Evolutionary conservation across 768 basidiomycete genomes (phyloP).

Genomic region (Amanita rubescens): DNA sequence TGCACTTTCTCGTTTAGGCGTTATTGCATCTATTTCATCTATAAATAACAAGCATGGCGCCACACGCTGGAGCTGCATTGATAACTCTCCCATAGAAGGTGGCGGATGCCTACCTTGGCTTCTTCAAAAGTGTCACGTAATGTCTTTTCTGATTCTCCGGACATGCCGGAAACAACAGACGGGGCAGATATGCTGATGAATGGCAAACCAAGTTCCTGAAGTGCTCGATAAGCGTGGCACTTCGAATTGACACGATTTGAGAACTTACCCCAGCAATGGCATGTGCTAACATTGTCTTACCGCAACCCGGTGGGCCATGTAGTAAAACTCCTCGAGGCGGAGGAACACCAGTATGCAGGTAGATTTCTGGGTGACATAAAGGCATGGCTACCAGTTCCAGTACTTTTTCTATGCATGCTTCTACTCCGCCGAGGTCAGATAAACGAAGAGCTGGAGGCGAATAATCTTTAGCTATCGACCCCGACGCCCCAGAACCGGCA

Average conservation of each 20-base stretch:
- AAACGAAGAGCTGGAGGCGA: slow-evolving; percentile 69
- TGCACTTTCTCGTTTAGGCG: slow-evolving; percentile 94
- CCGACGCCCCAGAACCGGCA: slow-evolving; percentile 14
- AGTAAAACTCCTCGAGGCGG: slow-evolving; percentile 92
- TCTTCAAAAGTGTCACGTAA: slow-evolving; percentile 95
- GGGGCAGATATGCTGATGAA: slow-evolving; percentile 96
- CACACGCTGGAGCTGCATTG: slow-evolving; percentile 44
- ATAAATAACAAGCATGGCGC: slow-evolving; percentile 95
- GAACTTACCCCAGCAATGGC: slow-evolving; percentile 86
- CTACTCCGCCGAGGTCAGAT: slow-evolving; percentile 84
- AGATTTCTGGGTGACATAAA: slow-evolving; percentile 57
- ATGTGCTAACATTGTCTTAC: slow-evolving; percentile 90
- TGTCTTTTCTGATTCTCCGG: slow-evolving; percentile 96
- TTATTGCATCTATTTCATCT: slow-evolving; percentile 97
- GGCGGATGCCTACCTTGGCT: slow-evolving; percentile 59
- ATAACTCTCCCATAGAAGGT: neutral
- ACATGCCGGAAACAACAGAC: slow-evolving; percentile 96
- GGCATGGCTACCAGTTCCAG: slow-evolving; percentile 10
- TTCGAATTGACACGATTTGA: neutral
- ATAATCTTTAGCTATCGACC: slow-evolving; percentile 51
- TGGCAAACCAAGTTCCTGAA: slow-evolving; percentile 82
- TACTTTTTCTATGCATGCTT: slow-evolving; percentile 82
- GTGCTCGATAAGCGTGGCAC: slow-evolving; percentile 2
- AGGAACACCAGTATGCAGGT: no score
- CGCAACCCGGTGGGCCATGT: slow-evolving; percentile 95